A percentile compares a stretch with the other conserved stretches of the same genome.
phyloP scores from a whole-genome alignment of 768 basidiomycete species.

The Cubamyces sp. region DNA sequence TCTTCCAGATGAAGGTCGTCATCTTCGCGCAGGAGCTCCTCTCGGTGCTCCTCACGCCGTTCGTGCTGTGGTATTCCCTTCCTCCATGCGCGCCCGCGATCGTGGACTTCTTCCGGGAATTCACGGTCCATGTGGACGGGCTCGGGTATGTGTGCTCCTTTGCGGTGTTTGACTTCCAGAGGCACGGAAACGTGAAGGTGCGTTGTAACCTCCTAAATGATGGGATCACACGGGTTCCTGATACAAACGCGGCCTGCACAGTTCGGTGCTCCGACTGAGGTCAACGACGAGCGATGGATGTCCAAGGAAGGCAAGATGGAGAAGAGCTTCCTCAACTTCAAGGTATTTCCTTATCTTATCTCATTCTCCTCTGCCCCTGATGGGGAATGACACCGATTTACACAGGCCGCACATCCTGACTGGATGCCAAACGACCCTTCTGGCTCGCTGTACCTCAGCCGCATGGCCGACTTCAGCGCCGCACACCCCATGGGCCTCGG shows the following conservation, averaged over 20 bases:
- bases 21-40: slow-evolving; percentile 88
- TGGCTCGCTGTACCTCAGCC: slow-evolving; percentile 86
- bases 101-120: slow-evolving; percentile 98
- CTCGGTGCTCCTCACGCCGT: slow-evolving; percentile 92
- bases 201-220: slow-evolving; percentile 24
- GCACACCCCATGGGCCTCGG: slow-evolving; percentile 38
- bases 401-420: slow-evolving; percentile 87
- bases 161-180: slow-evolving; percentile 96
- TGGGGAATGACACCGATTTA: background rate
- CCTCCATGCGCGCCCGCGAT: slow-evolving; percentile 89
- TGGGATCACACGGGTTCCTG: background rate
- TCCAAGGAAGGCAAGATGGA: slow-evolving; percentile 99
- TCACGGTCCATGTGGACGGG: slow-evolving; percentile 95
- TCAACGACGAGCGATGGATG: slow-evolving; percentile 72
- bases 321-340: slow-evolving; percentile 95
- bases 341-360: slow-evolving; percentile 51
- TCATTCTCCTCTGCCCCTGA: background rate
- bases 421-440: slow-evolving; percentile 94
- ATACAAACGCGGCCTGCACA: slow-evolving; percentile 32
- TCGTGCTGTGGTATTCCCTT: slow-evolving; percentile 91
- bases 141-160: slow-evolving; percentile 97
- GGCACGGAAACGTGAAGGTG: slow-evolving; percentile 91
- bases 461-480: slow-evolving; percentile 73
- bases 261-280: slow-evolving; percentile 84
- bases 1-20: slow-evolving; percentile 91